These are phyloP conservation scores for Aspergillus pseudoterreus DNA, from an alignment of 2,329 filamentous ascomycete species.

Conservation along the genomic window DNA sequence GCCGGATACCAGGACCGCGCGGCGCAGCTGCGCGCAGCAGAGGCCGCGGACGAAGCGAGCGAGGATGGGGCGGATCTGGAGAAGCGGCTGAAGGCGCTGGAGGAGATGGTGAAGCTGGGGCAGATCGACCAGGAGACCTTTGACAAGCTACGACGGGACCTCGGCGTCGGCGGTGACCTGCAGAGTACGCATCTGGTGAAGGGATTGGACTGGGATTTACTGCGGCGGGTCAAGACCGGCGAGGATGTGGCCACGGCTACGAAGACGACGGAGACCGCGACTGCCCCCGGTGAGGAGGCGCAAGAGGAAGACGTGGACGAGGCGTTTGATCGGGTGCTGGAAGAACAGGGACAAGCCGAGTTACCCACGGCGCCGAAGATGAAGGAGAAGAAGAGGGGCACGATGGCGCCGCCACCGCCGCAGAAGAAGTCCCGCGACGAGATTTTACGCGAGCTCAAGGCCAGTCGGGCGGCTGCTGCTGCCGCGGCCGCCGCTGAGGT, in stretches of 20 bases:
- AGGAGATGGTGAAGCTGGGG: slow-evolving; percentile 75
- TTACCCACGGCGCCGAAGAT: slow-evolving; percentile 26
- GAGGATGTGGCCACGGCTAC: slow-evolving; percentile 49
- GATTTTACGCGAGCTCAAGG: slow-evolving; percentile 57
- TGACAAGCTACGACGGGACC: slow-evolving; percentile 68
- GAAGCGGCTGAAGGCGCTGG: slow-evolving; percentile 69
- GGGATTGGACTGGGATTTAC: slow-evolving; percentile 79
- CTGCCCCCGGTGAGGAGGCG: slow-evolving; percentile 22
- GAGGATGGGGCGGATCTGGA: slow-evolving; percentile 46
- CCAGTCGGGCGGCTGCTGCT: slow-evolving; percentile 42
- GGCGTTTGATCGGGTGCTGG: slow-evolving; percentile 47
- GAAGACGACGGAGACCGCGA: slow-evolving; percentile 13
- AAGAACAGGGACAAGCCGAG: slow-evolving; percentile 30
- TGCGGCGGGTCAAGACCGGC: slow-evolving; percentile 42
- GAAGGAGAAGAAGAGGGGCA: slow-evolving; percentile 51
- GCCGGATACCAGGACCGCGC: slow-evolving; percentile 82
- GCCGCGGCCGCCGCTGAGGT: slow-evolving; percentile 19
- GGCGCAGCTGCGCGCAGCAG: slow-evolving; percentile 57
- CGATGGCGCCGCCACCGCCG: slow-evolving; percentile 37
- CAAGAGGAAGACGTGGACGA: slow-evolving; percentile 58
- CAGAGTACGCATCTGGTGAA: slow-evolving; percentile 83
- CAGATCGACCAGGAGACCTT: slow-evolving; percentile 80
- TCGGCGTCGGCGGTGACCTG: slow-evolving; percentile 74
- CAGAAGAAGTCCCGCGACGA: slow-evolving; percentile 56
- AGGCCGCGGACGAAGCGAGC: slow-evolving; percentile 33